phyloP scores from a whole-genome alignment of 2,329 filamentous ascomycete species.

The Alternaria brassicicola region DNA sequence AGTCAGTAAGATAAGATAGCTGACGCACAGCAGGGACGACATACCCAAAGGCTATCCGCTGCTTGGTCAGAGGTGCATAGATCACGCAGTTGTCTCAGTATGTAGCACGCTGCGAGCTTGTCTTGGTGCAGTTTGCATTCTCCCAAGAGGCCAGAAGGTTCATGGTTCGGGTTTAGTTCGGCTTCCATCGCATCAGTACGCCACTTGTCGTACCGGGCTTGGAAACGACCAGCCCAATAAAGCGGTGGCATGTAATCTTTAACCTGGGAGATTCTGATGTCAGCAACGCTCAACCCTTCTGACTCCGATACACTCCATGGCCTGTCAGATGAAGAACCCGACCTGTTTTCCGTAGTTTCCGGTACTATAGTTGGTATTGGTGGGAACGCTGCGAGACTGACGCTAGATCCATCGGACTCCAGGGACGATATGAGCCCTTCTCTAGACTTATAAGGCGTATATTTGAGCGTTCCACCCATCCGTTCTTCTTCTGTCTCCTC shows the following conservation, averaged over 20 bases:
- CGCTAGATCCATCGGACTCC: not conserved
- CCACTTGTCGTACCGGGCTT: constrained; percentile 44
- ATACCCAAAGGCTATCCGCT: constrained; percentile 44
- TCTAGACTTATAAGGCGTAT: not conserved
- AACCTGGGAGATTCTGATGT: constrained; percentile 33
- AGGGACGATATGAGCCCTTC: not conserved
- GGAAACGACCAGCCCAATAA: constrained; percentile 47
- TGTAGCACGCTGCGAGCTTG: constrained; percentile 34
- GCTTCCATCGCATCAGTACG: constrained; percentile 39
- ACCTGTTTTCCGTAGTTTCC: not conserved
- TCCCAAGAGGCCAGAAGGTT: constrained; percentile 22
- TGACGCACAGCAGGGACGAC: not conserved
- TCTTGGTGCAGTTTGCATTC: constrained; percentile 35
- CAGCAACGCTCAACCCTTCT: constrained; percentile 23
- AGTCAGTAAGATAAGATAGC: not conserved
- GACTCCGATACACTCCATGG: constrained; percentile 14
- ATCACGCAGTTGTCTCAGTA: constrained; percentile 41
- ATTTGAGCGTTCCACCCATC: not conserved
- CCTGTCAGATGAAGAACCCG: not conserved
- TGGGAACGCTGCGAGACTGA: not conserved
- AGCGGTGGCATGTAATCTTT: constrained; percentile 42
- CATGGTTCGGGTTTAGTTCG: constrained; percentile 19
- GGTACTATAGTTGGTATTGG: not conserved
- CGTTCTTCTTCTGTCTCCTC: constrained; percentile 8
- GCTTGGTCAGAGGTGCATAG: constrained; percentile 38